Evolutionary conservation across 345 rosid species (phyloP), one percentile per base, ranked within the genome.

Genomic region (Rhodamnia argentea): DNA sequence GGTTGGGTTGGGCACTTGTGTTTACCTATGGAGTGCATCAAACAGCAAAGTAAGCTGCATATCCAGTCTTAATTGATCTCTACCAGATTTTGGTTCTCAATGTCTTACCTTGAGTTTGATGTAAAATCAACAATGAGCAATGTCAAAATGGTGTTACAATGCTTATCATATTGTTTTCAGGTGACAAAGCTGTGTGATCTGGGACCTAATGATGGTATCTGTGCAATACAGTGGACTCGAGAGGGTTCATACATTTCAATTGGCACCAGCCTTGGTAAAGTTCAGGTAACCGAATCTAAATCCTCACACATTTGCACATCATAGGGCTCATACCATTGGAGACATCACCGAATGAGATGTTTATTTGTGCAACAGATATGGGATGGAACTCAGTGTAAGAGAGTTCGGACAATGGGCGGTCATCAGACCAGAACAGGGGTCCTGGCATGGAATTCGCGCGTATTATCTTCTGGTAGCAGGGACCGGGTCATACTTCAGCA

Each of bases 371-470:
- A 64, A 54, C 83, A 97, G 99, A 93, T 97, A 84, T 97, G 99
- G 99, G 99, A 97, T 87, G 99, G 96, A 86, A 90, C 95, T 60
- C 96, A 93, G 86, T 94, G 99, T 88, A 94, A 96, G 92, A 92
- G 90, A 88, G 92, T 97, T 20, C 88, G 99, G 24, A 94, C 98
- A 27, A 95, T 97, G 98, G 91, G 94, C 4, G 98, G 99, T 50
- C 99, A 96, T 89, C 99, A 96, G 86, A 97, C 99, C 20, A 95
- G 99, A 92, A 90, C 98, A 3, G 97, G 99, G 24, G 98, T 95
- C 86, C 87, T 97, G 94, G 96, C 99, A 11, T 97, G 99, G 99
- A 97, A 94, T 90, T 97, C 99, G 0, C 92, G 98, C 82, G 91
- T 89, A 86, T 88, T 97, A 51, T 87, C 99, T 62, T 97, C 99